Evolutionary conservation across 2,329 filamentous ascomycete genomes (phyloP).

Genomic region (Aspergillus sp.): DNA sequence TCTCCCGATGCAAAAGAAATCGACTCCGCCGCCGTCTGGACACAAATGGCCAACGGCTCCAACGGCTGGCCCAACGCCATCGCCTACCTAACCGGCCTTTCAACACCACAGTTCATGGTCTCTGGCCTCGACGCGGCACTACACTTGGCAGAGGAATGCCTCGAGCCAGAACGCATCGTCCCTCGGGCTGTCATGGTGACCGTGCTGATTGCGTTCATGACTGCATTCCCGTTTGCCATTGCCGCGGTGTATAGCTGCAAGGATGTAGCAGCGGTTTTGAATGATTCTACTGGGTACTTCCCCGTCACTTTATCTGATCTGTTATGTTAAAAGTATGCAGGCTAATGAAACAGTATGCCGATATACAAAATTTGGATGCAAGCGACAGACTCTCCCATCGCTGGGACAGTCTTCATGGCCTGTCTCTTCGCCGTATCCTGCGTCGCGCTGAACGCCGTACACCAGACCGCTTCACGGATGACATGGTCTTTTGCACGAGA

Average conservation of each 20-base stretch:
- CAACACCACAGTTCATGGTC: slow-evolving; percentile 20
- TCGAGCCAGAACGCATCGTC: slow-evolving; percentile 16
- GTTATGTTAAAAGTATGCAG: neutral
- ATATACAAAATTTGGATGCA: slow-evolving; percentile 20
- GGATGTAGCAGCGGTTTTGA: slow-evolving; percentile 9
- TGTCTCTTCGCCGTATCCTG: slow-evolving; percentile 10
- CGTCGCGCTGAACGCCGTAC: slow-evolving; percentile 16
- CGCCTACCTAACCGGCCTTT: slow-evolving; percentile 17
- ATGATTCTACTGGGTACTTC: slow-evolving; percentile 11
- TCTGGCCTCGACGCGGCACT: slow-evolving; percentile 18
- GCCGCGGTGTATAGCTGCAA: slow-evolving; percentile 14
- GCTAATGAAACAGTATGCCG: slow-evolving; percentile 10
- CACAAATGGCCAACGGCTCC: slow-evolving; percentile 14
- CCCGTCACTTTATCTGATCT: neutral
- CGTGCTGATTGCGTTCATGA: slow-evolving; percentile 14
- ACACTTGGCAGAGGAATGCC: slow-evolving; percentile 18
- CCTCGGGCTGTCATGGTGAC: slow-evolving; percentile 15
- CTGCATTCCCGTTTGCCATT: slow-evolving; percentile 17
- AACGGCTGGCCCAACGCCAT: slow-evolving; percentile 18
- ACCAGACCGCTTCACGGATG: slow-evolving; percentile 24
- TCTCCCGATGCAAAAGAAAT: slow-evolving; percentile 4
- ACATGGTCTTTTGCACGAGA: slow-evolving; percentile 30
- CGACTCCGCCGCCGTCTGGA: slow-evolving; percentile 13
- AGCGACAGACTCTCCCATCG: slow-evolving; percentile 13
- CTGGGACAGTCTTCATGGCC: slow-evolving; percentile 16